phyloP scores from a whole-genome alignment of 805 yeast genomes.

The Candida jianshihensis region DNA sequence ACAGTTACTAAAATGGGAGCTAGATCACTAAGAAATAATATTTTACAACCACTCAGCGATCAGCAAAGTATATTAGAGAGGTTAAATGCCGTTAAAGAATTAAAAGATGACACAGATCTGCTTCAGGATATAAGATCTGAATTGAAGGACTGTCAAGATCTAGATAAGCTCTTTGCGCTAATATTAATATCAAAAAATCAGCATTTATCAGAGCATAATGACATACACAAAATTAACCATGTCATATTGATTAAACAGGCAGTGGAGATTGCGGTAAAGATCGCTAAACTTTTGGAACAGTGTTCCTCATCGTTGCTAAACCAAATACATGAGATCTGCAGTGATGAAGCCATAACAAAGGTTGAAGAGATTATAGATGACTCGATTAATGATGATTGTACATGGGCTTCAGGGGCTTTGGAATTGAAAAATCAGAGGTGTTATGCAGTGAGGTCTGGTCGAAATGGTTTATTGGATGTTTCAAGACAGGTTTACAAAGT shows the following conservation, averaged over 20 bases:
- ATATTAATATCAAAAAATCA: conserved; percentile 24
- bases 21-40: conserved; percentile 32
- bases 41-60: conserved; percentile 43
- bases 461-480: conserved; percentile 38
- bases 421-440: conserved; percentile 38
- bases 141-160: conserved; percentile 29
- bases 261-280: conserved; percentile 16
- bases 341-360: conserved; percentile 16
- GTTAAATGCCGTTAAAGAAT: conserved; percentile 30
- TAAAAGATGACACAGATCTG: conserved; percentile 18
- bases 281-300: conserved; percentile 13
- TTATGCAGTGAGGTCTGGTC: conserved; percentile 37
- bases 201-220: conserved; percentile 17
- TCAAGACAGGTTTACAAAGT: conserved; percentile 35
- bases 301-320: conserved; percentile 14
- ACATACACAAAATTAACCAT: conserved; percentile 34
- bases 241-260: conserved; percentile 33
- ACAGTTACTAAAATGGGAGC: conserved; percentile 42
- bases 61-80: conserved; percentile 28
- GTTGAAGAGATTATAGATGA: conserved; percentile 24
- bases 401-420: conserved; percentile 32
- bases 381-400: conserved; percentile 35
- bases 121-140: conserved; percentile 13
- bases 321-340: conserved; percentile 26
- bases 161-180: conserved; percentile 34